A percentile compares a stretch with the other conserved stretches of the same genome.
phyloP scores from a whole-genome alignment of 108 stramenopile genomes.

The Pseudonitzschia delicatissima region DNA sequence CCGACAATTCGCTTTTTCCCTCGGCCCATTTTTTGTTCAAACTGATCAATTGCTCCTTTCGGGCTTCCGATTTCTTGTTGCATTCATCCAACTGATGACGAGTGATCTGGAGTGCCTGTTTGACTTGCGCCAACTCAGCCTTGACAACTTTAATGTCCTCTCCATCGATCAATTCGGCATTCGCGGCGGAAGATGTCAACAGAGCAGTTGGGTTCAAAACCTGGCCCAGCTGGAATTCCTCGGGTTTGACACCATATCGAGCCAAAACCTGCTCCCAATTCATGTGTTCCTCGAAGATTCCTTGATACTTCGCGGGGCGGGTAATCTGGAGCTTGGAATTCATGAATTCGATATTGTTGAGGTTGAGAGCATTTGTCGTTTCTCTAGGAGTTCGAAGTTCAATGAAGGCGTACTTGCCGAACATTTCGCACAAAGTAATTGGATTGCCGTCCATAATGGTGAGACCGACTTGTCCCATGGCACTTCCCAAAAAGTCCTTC shows the following conservation, averaged over 20 bases:
- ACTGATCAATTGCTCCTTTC: conserved; percentile 39
- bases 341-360: conserved; percentile 93
- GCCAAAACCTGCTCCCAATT: conserved; percentile 95
- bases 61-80: conserved; percentile 41
- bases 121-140: conserved; percentile 36
- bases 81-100: conserved; percentile 34
- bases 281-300: conserved; percentile 73
- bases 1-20: conserved; percentile 31
- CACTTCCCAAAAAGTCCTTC: conserved; percentile 80
- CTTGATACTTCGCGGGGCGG: conserved; percentile 89
- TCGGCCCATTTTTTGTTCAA: conserved; percentile 45
- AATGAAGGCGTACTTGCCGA: conserved; percentile 93
- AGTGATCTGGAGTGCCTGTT: conserved; percentile 34
- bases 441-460: conserved; percentile 82
- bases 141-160: conserved; percentile 31
- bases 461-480: conserved; percentile 84
- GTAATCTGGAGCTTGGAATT: conserved; percentile 80
- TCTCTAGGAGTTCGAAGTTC: conserved; percentile 83
- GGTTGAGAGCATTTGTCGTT: conserved; percentile 85
- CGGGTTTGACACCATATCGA: conserved; percentile 71
- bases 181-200: conserved; percentile 18
- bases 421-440: conserved; percentile 77
- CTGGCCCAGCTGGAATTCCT: conserved; percentile 60
- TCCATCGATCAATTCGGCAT: conserved; percentile 33
- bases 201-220: conserved; percentile 32